Evolutionary conservation across 2,329 filamentous ascomycete genomes (phyloP).

Genomic region (Albophoma yamanashiensis): DNA sequence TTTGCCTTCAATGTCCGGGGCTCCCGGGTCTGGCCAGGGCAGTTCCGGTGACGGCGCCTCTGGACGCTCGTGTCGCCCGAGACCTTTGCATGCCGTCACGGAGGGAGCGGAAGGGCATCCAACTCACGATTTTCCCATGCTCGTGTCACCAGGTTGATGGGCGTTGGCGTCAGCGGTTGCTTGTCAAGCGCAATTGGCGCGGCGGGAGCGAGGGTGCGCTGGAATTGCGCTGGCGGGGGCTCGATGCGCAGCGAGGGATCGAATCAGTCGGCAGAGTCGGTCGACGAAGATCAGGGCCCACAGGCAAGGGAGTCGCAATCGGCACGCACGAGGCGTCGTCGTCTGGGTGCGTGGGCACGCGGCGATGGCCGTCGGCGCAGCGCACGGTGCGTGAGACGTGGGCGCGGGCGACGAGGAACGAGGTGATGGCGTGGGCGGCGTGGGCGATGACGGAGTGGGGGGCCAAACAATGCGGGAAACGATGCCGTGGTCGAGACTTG

Average conservation of each 20-base stretch:
- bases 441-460: background rate
- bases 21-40: background rate
- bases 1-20: background rate
- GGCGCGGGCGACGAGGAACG: background rate
- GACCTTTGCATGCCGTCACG: background rate
- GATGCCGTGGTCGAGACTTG: background rate
- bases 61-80: background rate
- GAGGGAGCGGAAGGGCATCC: background rate
- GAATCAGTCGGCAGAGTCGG: background rate
- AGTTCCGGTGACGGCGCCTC: background rate
- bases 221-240: background rate
- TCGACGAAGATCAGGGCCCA: background rate
- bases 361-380: background rate
- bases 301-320: background rate
- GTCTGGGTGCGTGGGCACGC: background rate
- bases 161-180: background rate
- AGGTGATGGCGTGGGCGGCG: background rate
- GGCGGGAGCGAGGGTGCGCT: background rate
- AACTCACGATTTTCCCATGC: slow-evolving; percentile 5
- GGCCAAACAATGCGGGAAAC: background rate
- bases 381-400: background rate
- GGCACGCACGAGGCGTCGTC: background rate
- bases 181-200: background rate
- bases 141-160: background rate
- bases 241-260: background rate